Conservation (phyloP, 371 early-diverging fungal species). For the Mortierella sp. region DNA sequence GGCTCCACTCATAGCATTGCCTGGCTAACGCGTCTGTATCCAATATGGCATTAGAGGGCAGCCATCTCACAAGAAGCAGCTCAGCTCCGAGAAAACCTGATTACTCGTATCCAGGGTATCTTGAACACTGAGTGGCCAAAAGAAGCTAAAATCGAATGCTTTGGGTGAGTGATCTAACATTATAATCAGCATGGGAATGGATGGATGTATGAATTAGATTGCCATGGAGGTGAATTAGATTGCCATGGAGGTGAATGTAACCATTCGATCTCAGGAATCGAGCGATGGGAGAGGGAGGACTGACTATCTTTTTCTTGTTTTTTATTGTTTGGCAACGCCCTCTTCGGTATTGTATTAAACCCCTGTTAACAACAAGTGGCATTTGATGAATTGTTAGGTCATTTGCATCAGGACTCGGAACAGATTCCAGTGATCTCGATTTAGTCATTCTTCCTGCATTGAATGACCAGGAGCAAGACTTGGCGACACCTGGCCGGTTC, state of each 20-base stretch:
- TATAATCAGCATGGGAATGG: neutral
- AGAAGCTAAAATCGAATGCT: constrained; percentile 47
- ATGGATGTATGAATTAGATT: neutral
- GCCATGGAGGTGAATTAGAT: neutral
- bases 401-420: constrained; percentile 50
- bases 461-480: constrained; percentile 43
- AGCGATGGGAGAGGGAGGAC: constrained; percentile 12
- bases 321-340: neutral
- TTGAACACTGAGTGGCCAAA: constrained; percentile 56
- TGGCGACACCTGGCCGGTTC: constrained; percentile 30
- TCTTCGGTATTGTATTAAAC: neutral
- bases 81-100: constrained; percentile 40
- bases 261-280: too few species aligned
- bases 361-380: too few species aligned
- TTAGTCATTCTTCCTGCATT: constrained; percentile 49
- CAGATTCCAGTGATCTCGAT: constrained; percentile 51
- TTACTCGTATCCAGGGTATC: constrained; percentile 54
- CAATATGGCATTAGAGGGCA: constrained; percentile 24
- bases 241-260: too few species aligned
- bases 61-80: constrained; percentile 27
- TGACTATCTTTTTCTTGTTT: constrained; percentile 13
- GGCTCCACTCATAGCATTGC: neutral
- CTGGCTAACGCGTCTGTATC: neutral
- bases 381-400: constrained; percentile 24
- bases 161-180: constrained; percentile 32